phyloP scores from a whole-genome alignment of 75 land plant species.

The Pinus tabuliformis region DNA sequence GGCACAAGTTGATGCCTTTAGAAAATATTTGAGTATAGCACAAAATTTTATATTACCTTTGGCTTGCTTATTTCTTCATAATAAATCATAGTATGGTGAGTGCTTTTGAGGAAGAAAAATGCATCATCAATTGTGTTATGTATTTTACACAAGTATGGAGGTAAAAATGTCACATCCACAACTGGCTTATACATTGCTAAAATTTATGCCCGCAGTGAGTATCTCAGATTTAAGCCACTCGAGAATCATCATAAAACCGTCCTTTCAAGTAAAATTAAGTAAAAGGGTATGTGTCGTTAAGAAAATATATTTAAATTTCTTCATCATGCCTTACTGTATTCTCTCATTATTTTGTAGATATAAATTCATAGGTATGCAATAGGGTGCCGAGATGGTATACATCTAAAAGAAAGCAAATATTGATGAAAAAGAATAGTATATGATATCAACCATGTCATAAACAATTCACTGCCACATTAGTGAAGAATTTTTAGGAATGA shows the following conservation, averaged over 20 bases:
- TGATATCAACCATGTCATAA: background rate
- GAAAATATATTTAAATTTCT: background rate
- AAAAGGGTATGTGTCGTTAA: background rate
- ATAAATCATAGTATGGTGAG: slow-evolving; percentile 25
- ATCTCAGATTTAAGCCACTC: background rate
- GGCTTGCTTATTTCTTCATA: slow-evolving; percentile 38
- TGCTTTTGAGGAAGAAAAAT: slow-evolving; percentile 20
- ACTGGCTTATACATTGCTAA: slow-evolving; percentile 41
- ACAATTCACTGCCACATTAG: background rate
- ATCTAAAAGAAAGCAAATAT: background rate
- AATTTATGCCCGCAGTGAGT: slow-evolving; percentile 26
- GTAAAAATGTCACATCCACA: slow-evolving; percentile 24
- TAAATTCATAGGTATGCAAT: background rate
- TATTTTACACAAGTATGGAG: slow-evolving; percentile 20
- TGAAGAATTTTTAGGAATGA: background rate
- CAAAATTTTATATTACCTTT: slow-evolving; percentile 7
- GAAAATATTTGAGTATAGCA: slow-evolving; percentile 9
- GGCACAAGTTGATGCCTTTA: background rate
- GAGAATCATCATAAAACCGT: background rate
- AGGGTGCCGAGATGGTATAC: background rate
- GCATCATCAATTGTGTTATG: slow-evolving; percentile 37
- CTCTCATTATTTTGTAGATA: no score
- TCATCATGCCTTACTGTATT: no score
- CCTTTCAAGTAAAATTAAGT: background rate
- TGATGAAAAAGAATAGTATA: background rate